A percentile compares a stretch with the other conserved stretches of the same genome.
These are phyloP conservation scores for Begonia masoniana DNA, from an alignment of 306 rosid genomes.

Conservation along the genomic window DNA sequence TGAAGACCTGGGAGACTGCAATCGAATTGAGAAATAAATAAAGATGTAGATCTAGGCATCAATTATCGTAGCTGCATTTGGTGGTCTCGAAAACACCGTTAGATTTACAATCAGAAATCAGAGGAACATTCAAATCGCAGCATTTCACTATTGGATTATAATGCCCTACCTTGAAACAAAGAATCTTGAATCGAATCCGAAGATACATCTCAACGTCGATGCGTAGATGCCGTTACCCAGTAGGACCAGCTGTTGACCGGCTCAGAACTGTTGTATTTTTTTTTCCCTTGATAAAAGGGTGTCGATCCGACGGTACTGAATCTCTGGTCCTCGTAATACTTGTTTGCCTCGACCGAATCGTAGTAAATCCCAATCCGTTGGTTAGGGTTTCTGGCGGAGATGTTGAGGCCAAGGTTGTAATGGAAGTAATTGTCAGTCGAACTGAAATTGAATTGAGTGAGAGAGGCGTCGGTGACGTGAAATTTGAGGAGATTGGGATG, in stretches of 20 bases:
- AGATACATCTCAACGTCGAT: slow-evolving; percentile 6
- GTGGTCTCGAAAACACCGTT: slow-evolving; percentile 6
- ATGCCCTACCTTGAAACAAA: neutral
- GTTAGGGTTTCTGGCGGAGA: slow-evolving; percentile 11
- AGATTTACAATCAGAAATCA: neutral
- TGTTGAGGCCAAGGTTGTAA: slow-evolving; percentile 11
- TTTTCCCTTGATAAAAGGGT: slow-evolving; percentile 9
- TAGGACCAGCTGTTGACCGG: slow-evolving; percentile 4
- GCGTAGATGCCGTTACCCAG: slow-evolving; percentile 9
- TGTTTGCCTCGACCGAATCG: slow-evolving; percentile 2
- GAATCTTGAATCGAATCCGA: slow-evolving; percentile 4
- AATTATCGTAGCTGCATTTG: slow-evolving; percentile 9
- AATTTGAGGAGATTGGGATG: slow-evolving; percentile 6
- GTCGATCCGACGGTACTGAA: slow-evolving; percentile 5
- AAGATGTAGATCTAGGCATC: neutral
- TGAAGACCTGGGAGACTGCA: neutral
- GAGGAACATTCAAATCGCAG: slow-evolving; percentile 13
- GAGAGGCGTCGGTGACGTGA: slow-evolving; percentile 10
- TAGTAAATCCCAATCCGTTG: slow-evolving; percentile 8
- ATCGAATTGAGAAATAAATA: neutral
- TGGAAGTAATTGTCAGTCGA: slow-evolving; percentile 7
- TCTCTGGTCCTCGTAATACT: slow-evolving; percentile 1
- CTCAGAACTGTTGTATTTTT: slow-evolving; percentile 8
- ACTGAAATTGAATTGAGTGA: slow-evolving; percentile 14
- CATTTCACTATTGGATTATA: slow-evolving; percentile 7